Percentiles rank a stretch among this genome's conserved stretches.
phyloP scores from a whole-genome alignment of 768 basidiomycete genomes.

The Cyclocybe cylindracea region DNA sequence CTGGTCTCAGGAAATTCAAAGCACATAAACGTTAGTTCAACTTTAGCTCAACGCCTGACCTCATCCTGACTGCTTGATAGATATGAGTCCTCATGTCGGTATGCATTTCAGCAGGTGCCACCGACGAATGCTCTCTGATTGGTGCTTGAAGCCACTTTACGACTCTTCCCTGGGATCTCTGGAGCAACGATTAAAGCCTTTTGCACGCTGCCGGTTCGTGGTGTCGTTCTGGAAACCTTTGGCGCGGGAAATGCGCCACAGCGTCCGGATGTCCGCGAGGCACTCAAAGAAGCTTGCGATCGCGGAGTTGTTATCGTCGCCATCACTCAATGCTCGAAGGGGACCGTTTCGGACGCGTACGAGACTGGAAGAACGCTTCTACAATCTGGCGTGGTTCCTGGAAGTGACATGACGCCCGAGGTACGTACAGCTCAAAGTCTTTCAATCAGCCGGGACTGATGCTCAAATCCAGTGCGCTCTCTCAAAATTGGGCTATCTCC shows the following conservation, averaged over 20 bases:
- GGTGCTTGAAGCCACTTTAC: conserved; percentile 61
- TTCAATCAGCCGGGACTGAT: not conserved
- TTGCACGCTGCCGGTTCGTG: conserved; percentile 69
- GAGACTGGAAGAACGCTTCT: conserved; percentile 74
- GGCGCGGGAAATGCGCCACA: conserved; percentile 94
- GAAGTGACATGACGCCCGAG: conserved; percentile 96
- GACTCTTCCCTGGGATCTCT: conserved; percentile 88
- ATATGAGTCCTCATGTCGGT: conserved; percentile 83
- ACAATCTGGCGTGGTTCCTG: conserved; percentile 77
- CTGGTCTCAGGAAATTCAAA: conserved; percentile 72
- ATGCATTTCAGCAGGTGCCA: conserved; percentile 22
- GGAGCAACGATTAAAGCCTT: conserved; percentile 74
- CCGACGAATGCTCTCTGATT: conserved; percentile 2
- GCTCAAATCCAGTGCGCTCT: conserved; percentile 71
- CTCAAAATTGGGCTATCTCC: conserved; percentile 85
- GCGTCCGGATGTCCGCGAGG: conserved; percentile 70
- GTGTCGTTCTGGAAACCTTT: conserved; percentile 89
- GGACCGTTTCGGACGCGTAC: conserved; percentile 83
- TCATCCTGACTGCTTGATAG: conserved; percentile 36
- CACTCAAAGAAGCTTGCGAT: conserved; percentile 78
- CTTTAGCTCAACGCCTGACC: not conserved
- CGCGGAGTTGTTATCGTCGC: conserved; percentile 88
- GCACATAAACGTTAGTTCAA: conserved; percentile 68
- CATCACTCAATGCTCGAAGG: conserved; percentile 88
- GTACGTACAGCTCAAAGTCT: conserved; percentile 33